Base-by-base conservation (phyloP, 805 yeast genomes). In the Suhomyces vadensis region DNA sequence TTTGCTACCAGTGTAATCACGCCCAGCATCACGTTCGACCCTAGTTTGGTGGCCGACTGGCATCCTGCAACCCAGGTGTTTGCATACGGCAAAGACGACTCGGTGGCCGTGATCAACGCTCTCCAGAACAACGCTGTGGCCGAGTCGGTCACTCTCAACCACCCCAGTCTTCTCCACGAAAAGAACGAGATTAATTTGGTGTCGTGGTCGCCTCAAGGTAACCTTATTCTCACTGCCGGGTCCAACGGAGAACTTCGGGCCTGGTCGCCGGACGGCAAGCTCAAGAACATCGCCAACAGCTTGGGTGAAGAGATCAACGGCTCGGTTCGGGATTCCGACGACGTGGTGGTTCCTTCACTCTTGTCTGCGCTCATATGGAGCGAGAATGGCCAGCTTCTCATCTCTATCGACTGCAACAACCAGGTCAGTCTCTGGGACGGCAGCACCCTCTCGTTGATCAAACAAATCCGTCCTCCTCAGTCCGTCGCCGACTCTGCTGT, bases 251-350 rank as follows among this genome's bases (percentile, higher is more conserved):
- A 85, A 53, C 55, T 90, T 6, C 67, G 92, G 44, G 69, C 87
- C n/a, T 90, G 96, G 95, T 76, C 82, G 8, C 71, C 78, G 0
- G 83, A 80, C 37, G 95, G 96, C 0, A 74, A 76, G 23, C 67
- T 88, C 29, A 70, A 78, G 46, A 83, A 81, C 47, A 58, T 71
- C 13, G 68, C 68, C 26, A 67, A 61, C 41, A 37, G 54, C 1
- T 37, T 44, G 8, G 29, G 36, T 14, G 52, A 24, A 10, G 24
- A 33, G 20, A 33, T 11, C 8, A 19, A 21, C 16, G 40, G 39
- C 17, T 35, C 26, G 23, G 44, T 44, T 17, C 47, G 41, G 14
- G 24, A 41, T 10, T 38, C 29, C 7, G 31, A 43, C 37, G 51
- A 45, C 2, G 42, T 23, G n/a, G 35, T 31, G 10, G 48, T 46